Percentiles rank a stretch among this genome's conserved stretches.
These are phyloP conservation scores for Inonotus hispidus DNA, from an alignment of 1,284 basidiomycete species.

Conservation along the genomic window DNA sequence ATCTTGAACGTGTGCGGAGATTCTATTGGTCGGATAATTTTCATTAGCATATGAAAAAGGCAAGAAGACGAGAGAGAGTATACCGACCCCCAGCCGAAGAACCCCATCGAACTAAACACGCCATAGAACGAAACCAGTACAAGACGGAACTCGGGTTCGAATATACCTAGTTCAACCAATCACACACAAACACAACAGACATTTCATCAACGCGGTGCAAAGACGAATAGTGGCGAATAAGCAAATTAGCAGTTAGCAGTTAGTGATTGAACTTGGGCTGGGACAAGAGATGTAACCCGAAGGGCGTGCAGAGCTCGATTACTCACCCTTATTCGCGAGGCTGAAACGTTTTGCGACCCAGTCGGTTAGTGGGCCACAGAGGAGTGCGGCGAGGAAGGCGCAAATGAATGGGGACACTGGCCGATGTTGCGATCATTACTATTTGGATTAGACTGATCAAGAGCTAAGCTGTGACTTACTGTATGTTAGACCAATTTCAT, in stretches of 20 bases:
- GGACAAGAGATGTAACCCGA: neutral
- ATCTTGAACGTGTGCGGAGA: conserved; percentile 20
- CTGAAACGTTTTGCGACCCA: conserved; percentile 21
- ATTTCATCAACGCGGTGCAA: no score
- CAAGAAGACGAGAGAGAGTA: neutral
- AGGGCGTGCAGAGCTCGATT: neutral
- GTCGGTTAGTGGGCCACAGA: conserved; percentile 23
- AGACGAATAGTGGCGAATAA: neutral
- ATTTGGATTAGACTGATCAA: neutral
- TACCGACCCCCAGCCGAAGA: conserved; percentile 20
- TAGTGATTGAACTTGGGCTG: neutral
- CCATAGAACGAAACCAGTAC: conserved; percentile 22
- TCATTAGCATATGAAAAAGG: neutral
- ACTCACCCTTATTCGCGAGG: conserved; percentile 18
- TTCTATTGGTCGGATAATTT: neutral
- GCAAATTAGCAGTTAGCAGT: conserved; percentile 3
- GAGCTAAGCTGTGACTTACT: conserved; percentile 3
- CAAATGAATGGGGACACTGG: conserved; percentile 22
- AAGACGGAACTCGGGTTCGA: conserved; percentile 22
- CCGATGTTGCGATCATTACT: neutral
- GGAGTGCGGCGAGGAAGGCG: conserved; percentile 19
- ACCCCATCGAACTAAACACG: conserved; percentile 21
- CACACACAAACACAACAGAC: no score
- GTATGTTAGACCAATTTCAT: conserved; percentile 20
- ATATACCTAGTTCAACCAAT: conserved; percentile 8